phyloP scores from a whole-genome alignment of 306 rosid genomes.

The Pterocarpus macrocarpus region DNA sequence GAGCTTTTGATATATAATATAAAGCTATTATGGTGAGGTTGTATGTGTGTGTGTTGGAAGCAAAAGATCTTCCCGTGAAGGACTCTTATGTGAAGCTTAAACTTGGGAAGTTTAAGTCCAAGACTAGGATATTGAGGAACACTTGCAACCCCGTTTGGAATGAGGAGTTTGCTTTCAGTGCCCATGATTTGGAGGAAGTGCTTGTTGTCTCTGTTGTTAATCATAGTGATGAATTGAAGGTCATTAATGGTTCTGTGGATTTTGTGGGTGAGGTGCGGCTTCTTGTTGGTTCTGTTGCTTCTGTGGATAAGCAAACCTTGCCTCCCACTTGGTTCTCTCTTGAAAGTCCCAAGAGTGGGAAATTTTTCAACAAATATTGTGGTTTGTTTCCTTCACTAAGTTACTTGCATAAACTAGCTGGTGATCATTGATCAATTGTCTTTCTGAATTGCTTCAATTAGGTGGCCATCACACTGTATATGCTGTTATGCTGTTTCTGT shows the following conservation, averaged over 20 bases:
- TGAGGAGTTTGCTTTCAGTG: conserved; percentile 76
- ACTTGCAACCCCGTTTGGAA: conserved; percentile 69
- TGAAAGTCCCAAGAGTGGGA: conserved; percentile 56
- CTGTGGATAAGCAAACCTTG: conserved; percentile 62
- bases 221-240: conserved; percentile 47
- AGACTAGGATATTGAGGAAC: conserved; percentile 63
- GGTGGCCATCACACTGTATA: neutral
- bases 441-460: conserved; percentile 6
- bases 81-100: conserved; percentile 73
- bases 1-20: neutral
- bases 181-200: conserved; percentile 60
- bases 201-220: conserved; percentile 60
- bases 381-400: conserved; percentile 58
- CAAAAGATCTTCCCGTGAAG: conserved; percentile 59
- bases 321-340: conserved; percentile 81
- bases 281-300: conserved; percentile 58
- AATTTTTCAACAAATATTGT: conserved; percentile 58
- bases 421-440: neutral
- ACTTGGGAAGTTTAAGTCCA: conserved; percentile 68
- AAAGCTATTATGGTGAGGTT: conserved; percentile 53
- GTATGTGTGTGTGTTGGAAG: conserved; percentile 79
- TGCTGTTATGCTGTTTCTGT: neutral
- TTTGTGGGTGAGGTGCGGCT: conserved; percentile 71
- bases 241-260: conserved; percentile 49
- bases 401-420: neutral